Conservation (phyloP, 345 rosid genomes). For the Gossypium ekmanianum region DNA sequence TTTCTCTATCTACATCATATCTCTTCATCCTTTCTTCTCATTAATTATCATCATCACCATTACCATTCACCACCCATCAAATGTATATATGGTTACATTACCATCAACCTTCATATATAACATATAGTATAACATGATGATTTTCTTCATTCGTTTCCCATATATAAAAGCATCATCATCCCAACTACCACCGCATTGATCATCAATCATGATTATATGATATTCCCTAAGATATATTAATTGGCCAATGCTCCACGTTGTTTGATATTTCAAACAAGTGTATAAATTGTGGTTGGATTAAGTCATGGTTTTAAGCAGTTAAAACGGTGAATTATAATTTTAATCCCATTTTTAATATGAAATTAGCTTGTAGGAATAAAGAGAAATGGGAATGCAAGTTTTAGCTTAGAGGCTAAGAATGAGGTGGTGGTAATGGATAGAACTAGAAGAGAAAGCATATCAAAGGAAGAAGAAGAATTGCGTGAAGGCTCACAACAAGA, state of each 20-base stretch:
- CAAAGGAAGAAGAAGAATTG: constrained; percentile 50
- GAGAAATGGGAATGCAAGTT: constrained; percentile 57
- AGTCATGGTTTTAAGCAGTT: background rate
- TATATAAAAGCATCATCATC: background rate
- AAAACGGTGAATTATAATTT: background rate
- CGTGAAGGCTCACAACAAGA: constrained; percentile 61
- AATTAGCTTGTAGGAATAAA: constrained; percentile 70
- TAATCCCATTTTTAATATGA: constrained; percentile 7
- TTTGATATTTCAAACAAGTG: background rate
- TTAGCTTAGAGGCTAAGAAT: constrained; percentile 38
- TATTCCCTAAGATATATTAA: background rate
- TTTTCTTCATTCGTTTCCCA: background rate
- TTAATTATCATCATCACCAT: background rate
- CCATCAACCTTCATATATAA: background rate
- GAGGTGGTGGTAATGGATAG: constrained; percentile 34
- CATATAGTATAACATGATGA: background rate
- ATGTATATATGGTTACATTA: constrained; percentile 21
- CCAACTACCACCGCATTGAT: constrained; percentile 4
- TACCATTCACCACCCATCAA: constrained; percentile 16
- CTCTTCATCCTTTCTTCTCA: constrained; percentile 9
- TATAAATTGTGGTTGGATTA: background rate
- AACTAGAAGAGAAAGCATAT: constrained; percentile 31
- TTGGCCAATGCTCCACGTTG: background rate
- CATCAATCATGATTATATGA: background rate
- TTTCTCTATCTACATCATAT: background rate